Evolutionary conservation across 2,329 filamentous ascomycete genomes (phyloP), one percentile per base, ranked within the genome.

Genomic region (Fusarium nematophilum): DNA sequence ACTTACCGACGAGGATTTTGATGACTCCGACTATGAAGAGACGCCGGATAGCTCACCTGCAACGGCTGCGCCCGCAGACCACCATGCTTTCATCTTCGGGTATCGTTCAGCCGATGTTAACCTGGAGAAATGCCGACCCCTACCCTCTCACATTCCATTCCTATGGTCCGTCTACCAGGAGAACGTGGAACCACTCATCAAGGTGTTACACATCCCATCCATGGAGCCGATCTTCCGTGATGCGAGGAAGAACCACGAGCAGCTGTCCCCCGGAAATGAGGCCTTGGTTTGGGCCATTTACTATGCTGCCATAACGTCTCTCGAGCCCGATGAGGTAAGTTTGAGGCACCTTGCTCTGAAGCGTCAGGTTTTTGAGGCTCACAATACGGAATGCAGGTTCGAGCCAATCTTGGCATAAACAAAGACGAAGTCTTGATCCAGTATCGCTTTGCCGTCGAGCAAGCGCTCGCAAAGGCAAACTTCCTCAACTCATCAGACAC

Each of bases 161-260:
- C 85, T 91, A 50, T 92, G 90, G 90, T 82, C 86, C 43, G 80
- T 87, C 9, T 93, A 86, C 73, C 83, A 88, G 59, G 87, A 91
- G 62, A 91, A 90, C 46, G 89, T 93, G 8, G 89, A 93, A 66
- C 88, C 90, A 0, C 73, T 92, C 9, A 79, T 90, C 65, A 92
- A 91, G 70, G 79, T 92, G 10, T 70, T 92, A 7, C 90, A 93
- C 70, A 78, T 90, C 0, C 90, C 89, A 1, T 87, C 87, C 3
- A 83, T 87, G 70, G 85, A 86, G 53, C 81, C 82, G 23, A 78
- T 85, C 1, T 81, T 92, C 30, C 80, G 86, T 14, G 80, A 86
- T n/a, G 81, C 88, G 2, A 81, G 86, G 29, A 81, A 81, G 31
- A 84, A 87, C 49, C 77, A 87, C 14, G 80, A 85, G 36, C 84